Evolutionary conservation across 495 filamentous ascomycete species (phyloP), one percentile per base, ranked within the genome.

Genomic region (Thozetella sp.): DNA sequence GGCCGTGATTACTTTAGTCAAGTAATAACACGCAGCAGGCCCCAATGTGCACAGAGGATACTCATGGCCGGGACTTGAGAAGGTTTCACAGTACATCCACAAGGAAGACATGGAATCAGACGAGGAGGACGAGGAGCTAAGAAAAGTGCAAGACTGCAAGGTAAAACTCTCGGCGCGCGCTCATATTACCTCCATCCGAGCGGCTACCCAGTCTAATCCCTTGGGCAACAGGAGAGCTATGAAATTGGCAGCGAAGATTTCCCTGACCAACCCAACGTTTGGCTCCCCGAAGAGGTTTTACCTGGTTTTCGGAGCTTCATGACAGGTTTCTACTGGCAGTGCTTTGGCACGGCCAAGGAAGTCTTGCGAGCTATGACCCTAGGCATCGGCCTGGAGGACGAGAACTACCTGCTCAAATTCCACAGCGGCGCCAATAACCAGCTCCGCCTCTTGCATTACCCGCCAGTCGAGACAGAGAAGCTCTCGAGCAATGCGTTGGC

Each of bases 371-470:
- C 79, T 9, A 64, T 82, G 43, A 80, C 83, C n/a, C 67, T 84
- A 1, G 83, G 85, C 12, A 56, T 86, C 10, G 83, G 82, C 0
- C 66, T 89, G 17, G 73, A 82, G 23, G 65, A 67, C 15, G 80
- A 85, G 66, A 63, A 80, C 10, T 81, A 83, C 66, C 76, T 90
- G 34, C 56, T 78, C 12, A 67, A 65, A 22, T 80, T 81, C 52
- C 85, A 88, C 58, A 81, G 78, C 12, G 85, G 83, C 1, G 71
- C 83, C 57, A 81, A 85, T 57, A 85, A 86, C 55, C 88, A 91
- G 65, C 72, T 89, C 2, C 80, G 89, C 2, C 65, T 92, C 15
- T 75, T 90, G 12, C 86, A 90, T 63, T 91, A 91, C 59, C 85
- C 88, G 1, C 75, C 83, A 6, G 73, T 90, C 17, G 77, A 83